phyloP scores from a whole-genome alignment of 768 basidiomycete species.

The Lactarius deliciosus region DNA sequence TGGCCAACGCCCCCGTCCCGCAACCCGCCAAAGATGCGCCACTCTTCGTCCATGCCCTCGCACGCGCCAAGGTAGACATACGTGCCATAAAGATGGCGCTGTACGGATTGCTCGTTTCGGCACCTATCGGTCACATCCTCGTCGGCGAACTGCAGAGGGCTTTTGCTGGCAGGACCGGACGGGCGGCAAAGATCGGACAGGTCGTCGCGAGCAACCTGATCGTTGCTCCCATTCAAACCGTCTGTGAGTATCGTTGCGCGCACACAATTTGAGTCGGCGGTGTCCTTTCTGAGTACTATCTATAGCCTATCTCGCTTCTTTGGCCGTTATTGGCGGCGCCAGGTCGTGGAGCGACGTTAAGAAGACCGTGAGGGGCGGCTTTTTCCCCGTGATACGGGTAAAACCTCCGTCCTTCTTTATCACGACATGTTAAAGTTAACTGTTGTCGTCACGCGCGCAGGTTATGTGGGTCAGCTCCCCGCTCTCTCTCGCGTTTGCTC shows the following conservation, averaged over 20 bases:
- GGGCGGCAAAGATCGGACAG: slow-evolving; percentile 64
- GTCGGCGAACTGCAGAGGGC: slow-evolving; percentile 69
- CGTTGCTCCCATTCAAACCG: slow-evolving; percentile 71
- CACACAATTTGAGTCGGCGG: not conserved
- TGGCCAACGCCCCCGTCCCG: slow-evolving; percentile 58
- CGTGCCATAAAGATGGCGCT: slow-evolving; percentile 82
- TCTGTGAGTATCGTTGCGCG: slow-evolving; percentile 45
- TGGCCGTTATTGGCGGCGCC: slow-evolving; percentile 84
- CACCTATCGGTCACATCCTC: slow-evolving; percentile 75
- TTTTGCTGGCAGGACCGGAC: slow-evolving; percentile 71
- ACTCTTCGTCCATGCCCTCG: slow-evolving; percentile 50
- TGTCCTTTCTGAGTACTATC: not conserved
- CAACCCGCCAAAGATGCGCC: slow-evolving; percentile 55
- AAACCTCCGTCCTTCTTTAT: slow-evolving; percentile 30
- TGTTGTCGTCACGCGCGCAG: slow-evolving; percentile 39
- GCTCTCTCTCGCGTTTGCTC: slow-evolving; percentile 69
- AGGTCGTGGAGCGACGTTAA: slow-evolving; percentile 60
- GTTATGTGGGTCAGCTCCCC: slow-evolving; percentile 82
- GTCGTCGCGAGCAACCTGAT: slow-evolving; percentile 75
- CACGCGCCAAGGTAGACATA: slow-evolving; percentile 56
- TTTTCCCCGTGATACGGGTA: slow-evolving; percentile 72
- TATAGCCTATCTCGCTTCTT: slow-evolving; percentile 69
- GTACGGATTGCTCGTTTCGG: slow-evolving; percentile 82
- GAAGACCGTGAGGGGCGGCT: slow-evolving; percentile 68
- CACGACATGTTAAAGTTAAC: not conserved